Evolutionary conservation across 2,329 filamentous ascomycete genomes (phyloP).

Genomic region (Massarina eburnea): DNA sequence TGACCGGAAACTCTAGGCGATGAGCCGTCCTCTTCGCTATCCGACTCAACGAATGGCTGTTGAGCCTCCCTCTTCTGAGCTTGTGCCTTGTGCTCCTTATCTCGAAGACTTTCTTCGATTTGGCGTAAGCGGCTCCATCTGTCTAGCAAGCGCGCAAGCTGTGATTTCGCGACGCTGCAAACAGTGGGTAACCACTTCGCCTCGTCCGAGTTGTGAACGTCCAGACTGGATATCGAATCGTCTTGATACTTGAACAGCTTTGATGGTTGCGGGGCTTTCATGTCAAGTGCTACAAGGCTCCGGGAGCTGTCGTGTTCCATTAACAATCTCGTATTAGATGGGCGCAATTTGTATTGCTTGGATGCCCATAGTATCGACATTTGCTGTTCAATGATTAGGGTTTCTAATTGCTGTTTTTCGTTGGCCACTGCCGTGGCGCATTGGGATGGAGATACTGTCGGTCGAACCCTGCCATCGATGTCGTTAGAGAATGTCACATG

Average conservation of each 20-base stretch:
- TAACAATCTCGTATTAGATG: conserved; percentile 18
- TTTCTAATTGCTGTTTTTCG: conserved; percentile 41
- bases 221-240: conserved; percentile 24
- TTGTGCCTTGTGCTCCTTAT: conserved; percentile 23
- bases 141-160: conserved; percentile 30
- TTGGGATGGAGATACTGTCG: conserved; percentile 35
- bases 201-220: conserved; percentile 21
- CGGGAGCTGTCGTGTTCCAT: conserved; percentile 35
- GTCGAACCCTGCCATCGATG: conserved; percentile 24
- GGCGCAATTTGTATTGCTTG: conserved; percentile 19
- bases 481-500: neutral
- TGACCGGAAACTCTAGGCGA: conserved; percentile 13
- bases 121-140: conserved; percentile 37
- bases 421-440: conserved; percentile 35
- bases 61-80: conserved; percentile 28
- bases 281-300: conserved; percentile 19
- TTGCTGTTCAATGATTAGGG: conserved; percentile 44
- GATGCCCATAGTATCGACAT: conserved; percentile 33
- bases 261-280: conserved; percentile 17
- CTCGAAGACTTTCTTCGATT: conserved; percentile 29
- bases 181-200: conserved; percentile 25
- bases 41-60: conserved; percentile 39
- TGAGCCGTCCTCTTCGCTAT: conserved; percentile 33
- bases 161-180: conserved; percentile 23
- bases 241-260: conserved; percentile 34